These are phyloP conservation scores for Calonectria pteridis DNA, from an alignment of 2,329 filamentous ascomycete species.

Conservation along the genomic window DNA sequence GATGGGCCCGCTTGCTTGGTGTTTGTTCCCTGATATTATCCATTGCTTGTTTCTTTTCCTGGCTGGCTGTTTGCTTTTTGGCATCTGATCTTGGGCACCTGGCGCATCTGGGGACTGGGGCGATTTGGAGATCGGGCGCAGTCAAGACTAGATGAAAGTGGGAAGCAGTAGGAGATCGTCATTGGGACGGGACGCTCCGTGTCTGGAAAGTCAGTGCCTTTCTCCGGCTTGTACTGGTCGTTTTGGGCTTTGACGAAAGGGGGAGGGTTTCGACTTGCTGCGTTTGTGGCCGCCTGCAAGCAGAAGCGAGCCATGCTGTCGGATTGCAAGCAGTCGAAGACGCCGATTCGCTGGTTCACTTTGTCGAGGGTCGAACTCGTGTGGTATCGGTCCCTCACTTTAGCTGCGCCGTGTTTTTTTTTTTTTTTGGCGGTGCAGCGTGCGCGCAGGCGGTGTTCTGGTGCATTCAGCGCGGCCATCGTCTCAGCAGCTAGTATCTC, in stretches of 20 bases:
- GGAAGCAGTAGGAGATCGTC: constrained; percentile 10
- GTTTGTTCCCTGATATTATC: neutral
- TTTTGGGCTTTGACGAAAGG: neutral
- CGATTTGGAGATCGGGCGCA: neutral
- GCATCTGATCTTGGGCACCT: neutral
- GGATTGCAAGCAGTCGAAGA: neutral
- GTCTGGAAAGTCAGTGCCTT: constrained; percentile 14
- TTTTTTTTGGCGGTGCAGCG: constrained; percentile 9
- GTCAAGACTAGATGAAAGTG: constrained; percentile 12
- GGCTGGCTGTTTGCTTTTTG: neutral
- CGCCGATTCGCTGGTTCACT: constrained; percentile 17
- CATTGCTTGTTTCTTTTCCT: neutral
- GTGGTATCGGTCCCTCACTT: neutral
- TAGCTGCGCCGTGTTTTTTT: neutral
- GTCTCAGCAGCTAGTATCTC: constrained; percentile 15
- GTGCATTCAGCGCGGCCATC: constrained; percentile 2
- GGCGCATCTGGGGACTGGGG: neutral
- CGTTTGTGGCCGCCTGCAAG: constrained; percentile 1
- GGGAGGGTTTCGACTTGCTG: neutral
- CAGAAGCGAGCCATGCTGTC: neutral
- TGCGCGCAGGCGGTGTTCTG: neutral
- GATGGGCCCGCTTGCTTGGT: constrained; percentile 6
- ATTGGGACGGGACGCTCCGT: constrained; percentile 24
- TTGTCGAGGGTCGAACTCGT: constrained; percentile 9
- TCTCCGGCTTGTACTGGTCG: constrained; percentile 13